Conservation (phyloP, 352 stramenopile genomes). For the Lagenidium giganteum region DNA sequence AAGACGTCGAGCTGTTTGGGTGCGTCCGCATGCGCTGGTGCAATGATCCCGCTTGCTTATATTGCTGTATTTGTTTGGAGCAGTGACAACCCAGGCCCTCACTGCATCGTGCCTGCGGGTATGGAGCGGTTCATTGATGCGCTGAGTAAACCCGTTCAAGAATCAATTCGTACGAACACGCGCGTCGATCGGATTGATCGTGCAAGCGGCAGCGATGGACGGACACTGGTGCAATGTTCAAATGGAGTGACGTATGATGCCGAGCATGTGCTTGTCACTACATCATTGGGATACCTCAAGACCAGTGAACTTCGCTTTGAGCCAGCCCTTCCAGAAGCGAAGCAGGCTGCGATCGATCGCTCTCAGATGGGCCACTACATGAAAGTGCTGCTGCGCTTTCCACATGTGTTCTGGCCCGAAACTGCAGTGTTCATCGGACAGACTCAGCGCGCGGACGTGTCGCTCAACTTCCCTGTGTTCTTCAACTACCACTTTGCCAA, state of each 20-base stretch:
- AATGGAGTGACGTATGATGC: too few species aligned
- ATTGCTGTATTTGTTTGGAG: not conserved
- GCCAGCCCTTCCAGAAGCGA: slow-evolving; percentile 33
- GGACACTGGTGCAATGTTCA: slow-evolving; percentile 11
- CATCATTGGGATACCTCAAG: slow-evolving; percentile 49
- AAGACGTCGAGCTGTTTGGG: slow-evolving; percentile 45
- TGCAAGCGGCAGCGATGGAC: slow-evolving; percentile 23
- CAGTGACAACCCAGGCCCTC: slow-evolving; percentile 41
- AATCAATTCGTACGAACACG: slow-evolving; percentile 25
- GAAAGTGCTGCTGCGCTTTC: slow-evolving; percentile 72
- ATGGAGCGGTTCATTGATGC: slow-evolving; percentile 49
- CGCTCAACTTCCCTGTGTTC: slow-evolving; percentile 41
- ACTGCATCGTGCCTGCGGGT: slow-evolving; percentile 40
- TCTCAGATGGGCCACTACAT: slow-evolving; percentile 71
- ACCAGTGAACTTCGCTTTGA: slow-evolving; percentile 34
- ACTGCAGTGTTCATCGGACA: slow-evolving; percentile 40
- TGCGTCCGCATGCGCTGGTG: slow-evolving; percentile 11
- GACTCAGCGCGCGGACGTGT: slow-evolving; percentile 6
- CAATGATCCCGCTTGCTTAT: not conserved
- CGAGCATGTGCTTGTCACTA: slow-evolving; percentile 50
- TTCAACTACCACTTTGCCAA: slow-evolving; percentile 63
- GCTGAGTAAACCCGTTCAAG: slow-evolving; percentile 21
- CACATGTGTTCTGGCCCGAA: slow-evolving; percentile 49
- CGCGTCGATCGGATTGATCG: slow-evolving; percentile 22
- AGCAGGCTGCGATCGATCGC: slow-evolving; percentile 34